Percentiles rank a stretch among this genome's conserved stretches.
Evolutionary conservation across 495 filamentous ascomycete genomes (phyloP).

Genomic region (Cladorrhinum samala): DNA sequence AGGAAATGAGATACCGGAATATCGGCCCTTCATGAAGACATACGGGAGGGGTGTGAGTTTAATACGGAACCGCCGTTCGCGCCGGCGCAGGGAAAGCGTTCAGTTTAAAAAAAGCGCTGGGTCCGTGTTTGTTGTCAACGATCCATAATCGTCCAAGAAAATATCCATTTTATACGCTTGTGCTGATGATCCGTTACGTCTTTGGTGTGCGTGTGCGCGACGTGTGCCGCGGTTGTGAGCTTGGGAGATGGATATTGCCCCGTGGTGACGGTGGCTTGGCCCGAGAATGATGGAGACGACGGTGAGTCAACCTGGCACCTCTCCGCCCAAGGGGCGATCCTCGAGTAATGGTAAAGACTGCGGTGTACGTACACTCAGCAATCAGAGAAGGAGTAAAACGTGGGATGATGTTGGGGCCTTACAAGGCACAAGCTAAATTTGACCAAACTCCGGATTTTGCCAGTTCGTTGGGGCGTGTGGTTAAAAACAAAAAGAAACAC

Average conservation of each 20-base stretch:
- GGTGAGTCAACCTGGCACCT: neutral
- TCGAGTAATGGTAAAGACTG: neutral
- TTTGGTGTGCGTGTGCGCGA: neutral
- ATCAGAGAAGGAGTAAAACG: neutral
- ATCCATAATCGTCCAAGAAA: neutral
- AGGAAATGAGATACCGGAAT: neutral
- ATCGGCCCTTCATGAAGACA: slow-evolving; percentile 2
- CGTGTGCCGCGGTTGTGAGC: too few relatives aligned
- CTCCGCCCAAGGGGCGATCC: too few relatives aligned
- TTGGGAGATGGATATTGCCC: too few relatives aligned
- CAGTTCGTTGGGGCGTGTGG: neutral
- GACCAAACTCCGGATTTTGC: too few relatives aligned
- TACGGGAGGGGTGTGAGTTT: slow-evolving; percentile 2
- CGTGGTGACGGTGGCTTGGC: neutral
- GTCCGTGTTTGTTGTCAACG: neutral
- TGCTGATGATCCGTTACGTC: too few relatives aligned
- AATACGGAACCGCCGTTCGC: neutral
- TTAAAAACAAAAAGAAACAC: neutral
- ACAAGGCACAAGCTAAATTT: neutral
- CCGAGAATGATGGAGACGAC: neutral
- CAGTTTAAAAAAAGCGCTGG: neutral
- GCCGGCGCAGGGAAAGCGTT: neutral
- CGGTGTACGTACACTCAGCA: neutral
- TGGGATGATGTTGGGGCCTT: neutral
- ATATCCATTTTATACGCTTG: too few relatives aligned